phyloP scores from a whole-genome alignment of 768 basidiomycete species.

The Rhizopogon rudus region DNA sequence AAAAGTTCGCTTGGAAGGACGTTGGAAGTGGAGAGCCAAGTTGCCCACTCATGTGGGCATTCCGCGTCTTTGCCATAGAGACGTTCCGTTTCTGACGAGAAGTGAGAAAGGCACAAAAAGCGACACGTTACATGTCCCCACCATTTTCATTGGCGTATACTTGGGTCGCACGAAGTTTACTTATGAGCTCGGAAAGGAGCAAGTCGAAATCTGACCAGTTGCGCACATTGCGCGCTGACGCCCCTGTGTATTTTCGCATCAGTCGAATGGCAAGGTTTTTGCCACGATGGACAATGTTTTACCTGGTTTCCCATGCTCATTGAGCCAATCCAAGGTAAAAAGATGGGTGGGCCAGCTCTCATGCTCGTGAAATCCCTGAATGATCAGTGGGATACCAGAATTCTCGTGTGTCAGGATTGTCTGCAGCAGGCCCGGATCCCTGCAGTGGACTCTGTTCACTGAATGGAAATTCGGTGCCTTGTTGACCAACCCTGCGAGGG shows the following conservation, averaged over 20 bases:
- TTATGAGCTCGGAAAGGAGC: conserved; percentile 48
- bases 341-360: conserved; percentile 47
- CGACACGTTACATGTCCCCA: conserved; percentile 12
- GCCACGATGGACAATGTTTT: not conserved
- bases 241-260: conserved; percentile 34
- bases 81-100: conserved; percentile 45
- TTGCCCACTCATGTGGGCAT: conserved; percentile 61
- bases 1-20: conserved; percentile 51
- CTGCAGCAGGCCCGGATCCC: conserved; percentile 21
- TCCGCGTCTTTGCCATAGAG: conserved; percentile 76
- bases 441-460: conserved; percentile 32
- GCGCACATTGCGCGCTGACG: conserved; percentile 60
- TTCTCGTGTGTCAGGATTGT: conserved; percentile 43
- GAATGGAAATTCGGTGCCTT: conserved; percentile 36
- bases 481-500: conserved; percentile 35
- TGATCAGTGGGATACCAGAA: conserved; percentile 55
- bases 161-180: conserved; percentile 31
- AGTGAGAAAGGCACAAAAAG: not conserved
- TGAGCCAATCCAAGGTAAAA: conserved; percentile 56
- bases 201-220: conserved; percentile 50
- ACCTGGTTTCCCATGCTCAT: conserved; percentile 27
- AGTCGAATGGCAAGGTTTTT: not conserved
- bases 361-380: conserved; percentile 55
- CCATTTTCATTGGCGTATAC: conserved; percentile 35
- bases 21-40: conserved; percentile 46